Evolutionary conservation across 305 asterid genomes (phyloP).

Genomic region (Solanum hybrid): DNA sequence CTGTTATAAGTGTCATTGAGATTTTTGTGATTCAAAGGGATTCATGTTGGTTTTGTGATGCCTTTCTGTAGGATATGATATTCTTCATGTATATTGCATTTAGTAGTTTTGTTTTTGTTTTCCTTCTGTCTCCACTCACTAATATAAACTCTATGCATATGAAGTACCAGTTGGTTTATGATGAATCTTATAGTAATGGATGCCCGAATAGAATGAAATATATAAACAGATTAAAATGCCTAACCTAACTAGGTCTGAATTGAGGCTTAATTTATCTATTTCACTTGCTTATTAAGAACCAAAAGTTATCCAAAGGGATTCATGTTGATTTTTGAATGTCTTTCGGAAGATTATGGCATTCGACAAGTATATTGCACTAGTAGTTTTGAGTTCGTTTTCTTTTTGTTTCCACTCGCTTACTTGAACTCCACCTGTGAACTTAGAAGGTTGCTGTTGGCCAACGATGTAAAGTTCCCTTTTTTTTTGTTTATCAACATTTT

Average conservation of each 20-base stretch:
- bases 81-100: not conserved
- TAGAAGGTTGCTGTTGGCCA: not conserved
- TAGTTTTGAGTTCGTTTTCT: not conserved
- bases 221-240: not conserved
- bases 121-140: not conserved
- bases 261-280: not conserved
- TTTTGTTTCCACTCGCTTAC: not conserved
- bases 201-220: not conserved
- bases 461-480: not conserved
- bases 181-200: not conserved
- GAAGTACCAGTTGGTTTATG: not conserved
- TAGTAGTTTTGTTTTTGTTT: not conserved
- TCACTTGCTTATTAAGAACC: not conserved
- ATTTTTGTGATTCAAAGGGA: not conserved
- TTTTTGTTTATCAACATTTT: not conserved
- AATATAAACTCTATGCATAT: not conserved
- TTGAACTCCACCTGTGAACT: not conserved
- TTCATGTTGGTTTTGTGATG: not conserved
- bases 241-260: not conserved
- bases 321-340: not conserved
- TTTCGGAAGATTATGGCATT: not conserved
- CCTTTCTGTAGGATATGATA: not conserved
- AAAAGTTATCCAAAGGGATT: not conserved
- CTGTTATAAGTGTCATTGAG: not conserved
- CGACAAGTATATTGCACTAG: not conserved